Evolutionary conservation across 192 early-diverging fungal genomes (phyloP), one percentile per base, ranked within the genome.

Genomic region (Backusella circina): DNA sequence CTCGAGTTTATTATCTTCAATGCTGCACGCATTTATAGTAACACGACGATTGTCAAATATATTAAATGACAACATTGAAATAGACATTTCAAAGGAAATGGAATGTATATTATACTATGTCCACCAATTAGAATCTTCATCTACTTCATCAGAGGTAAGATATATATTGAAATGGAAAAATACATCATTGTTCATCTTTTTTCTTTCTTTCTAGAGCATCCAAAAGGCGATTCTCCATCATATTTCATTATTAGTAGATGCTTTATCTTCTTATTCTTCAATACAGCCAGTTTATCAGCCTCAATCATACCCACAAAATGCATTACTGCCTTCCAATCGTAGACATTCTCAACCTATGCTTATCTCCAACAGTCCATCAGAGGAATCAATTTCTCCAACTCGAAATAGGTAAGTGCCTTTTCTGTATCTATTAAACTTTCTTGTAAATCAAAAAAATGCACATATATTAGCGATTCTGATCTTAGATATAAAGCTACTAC

Each of bases 1-100:
- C 6, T 74, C 73, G 1, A 50, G 39, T 6, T 18, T 74, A 28
- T 39, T 74, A 41, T 66, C 61, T 3, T 74, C 73, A n/a, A 36
- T 74, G 16, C 31, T 47, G 15, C 18, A 39, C 38, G 61, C 73
- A 5, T 33, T 74, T 16, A 32, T 74, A 31, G 12, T 31, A 2
- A 31, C 57, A 15, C 73, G 44, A 39, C 33, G 38, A 32, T 23
- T 21, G 16, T 37, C 31, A 65, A 41, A 66, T 31, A 23, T 21
- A 31, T 38, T 39, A 21, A 65, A 61, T 23, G 38, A 47, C 23
- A 38, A 39, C 13, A 41, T 41, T 65, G 73, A 64, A 44, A 18
- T 18, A 26, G 31, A 66, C 7, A 74, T 74, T 41, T 31, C 33
- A 61, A 65, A 44, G 15, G 18, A 41, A 26, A 74, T 64, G 9